Base-by-base conservation (phyloP, 306 rosid genomes). In the Neltuma alba region DNA sequence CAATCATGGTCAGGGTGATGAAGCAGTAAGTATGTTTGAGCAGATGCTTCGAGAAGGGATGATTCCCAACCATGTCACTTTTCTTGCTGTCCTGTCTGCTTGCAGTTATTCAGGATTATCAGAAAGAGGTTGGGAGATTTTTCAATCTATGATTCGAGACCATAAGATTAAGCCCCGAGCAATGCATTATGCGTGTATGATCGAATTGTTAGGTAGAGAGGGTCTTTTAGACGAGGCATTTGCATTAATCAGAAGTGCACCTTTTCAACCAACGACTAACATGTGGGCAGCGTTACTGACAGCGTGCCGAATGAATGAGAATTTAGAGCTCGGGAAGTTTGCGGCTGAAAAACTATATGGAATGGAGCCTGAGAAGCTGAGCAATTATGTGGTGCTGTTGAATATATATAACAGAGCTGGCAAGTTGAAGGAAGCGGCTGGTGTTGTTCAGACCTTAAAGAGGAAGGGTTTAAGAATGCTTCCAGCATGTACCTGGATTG, bases 201-300 rank as follows among this genome's bases (percentile, higher is more conserved):
- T 94, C 47, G 98, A 94, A 75, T 82, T 94, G 82, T 89, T 94
- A 27, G 98, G 98, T 34, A 85, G 88, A 72, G 94, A 92, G 70
- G 97, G 97, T 33, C 88, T 86, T 37, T 55, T 92, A 70, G 92
- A 89, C 20, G 97, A 94, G 80, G 97, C 97, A 30, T 85, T 76
- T 70, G 94, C 89, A 52, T 85, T 92, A 30, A 77, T 91, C 81
- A 82, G 77, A 78, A 77, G 55, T 21, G 92, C 92, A 47, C 94
- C 98, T 31, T 88, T 94, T 57, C 64, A 86, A 74, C 97, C 98
- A 25, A 92, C 94, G 1, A 78, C 80, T n/a, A 92, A 94, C 77
- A 92, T 91, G 97, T 94, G 96, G 97, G 93, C 90, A 80, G 97
- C 96, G 23, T 83, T 94, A 89, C 85, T 94, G 70, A 92, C 91